Evolutionary conservation across 78 protist species (phyloP).

Genomic region (slime mould (Dictyostelium discoideum)): DNA sequence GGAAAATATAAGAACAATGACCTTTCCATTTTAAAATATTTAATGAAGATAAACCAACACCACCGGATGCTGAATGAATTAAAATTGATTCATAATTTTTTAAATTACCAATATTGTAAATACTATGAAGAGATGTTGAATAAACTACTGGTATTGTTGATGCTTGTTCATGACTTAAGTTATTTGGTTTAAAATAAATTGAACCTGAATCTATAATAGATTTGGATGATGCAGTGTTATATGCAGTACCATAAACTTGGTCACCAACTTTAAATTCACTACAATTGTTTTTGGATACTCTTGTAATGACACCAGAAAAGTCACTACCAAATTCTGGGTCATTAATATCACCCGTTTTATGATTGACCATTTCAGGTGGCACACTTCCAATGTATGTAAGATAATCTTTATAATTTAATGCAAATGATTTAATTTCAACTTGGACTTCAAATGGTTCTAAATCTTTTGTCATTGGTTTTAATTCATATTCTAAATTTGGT

Average conservation of each 20-base stretch:
- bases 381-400: background rate
- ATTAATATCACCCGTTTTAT: background rate
- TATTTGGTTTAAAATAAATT: background rate
- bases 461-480: background rate
- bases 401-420: constrained; percentile 18
- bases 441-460: background rate
- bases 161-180: constrained; percentile 9
- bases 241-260: constrained; percentile 23
- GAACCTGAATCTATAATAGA: background rate
- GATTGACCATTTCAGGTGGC: background rate
- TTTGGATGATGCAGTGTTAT: background rate
- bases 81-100: constrained; percentile 52
- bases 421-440: constrained; percentile 20
- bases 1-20: constrained; percentile 35
- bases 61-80: constrained; percentile 83
- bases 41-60: constrained; percentile 84
- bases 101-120: constrained; percentile 9
- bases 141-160: constrained; percentile 69
- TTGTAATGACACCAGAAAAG: constrained; percentile 15
- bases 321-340: constrained; percentile 28
- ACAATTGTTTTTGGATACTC: background rate
- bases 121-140: constrained; percentile 32
- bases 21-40: constrained; percentile 62
- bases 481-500: background rate
- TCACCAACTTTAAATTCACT: constrained; percentile 36